Conservation (phyloP, 768 basidiomycete genomes). For the Amanita pseudoporphyria region DNA sequence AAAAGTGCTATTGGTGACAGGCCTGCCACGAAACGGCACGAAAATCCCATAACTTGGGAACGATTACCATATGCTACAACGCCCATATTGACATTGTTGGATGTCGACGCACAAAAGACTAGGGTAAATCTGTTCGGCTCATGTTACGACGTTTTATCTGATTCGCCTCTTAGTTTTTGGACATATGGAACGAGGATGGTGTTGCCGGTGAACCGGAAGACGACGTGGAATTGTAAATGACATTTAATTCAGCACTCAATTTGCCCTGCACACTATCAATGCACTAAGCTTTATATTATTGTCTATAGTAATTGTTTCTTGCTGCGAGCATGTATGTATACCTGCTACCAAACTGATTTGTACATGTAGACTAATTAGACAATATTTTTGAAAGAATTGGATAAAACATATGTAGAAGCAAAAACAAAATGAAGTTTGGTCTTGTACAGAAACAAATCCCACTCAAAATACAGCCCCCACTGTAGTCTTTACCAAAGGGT, state of each 20-base stretch:
- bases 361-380: too few species aligned
- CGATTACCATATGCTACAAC: constrained; percentile 57
- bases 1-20: constrained; percentile 87
- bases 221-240: constrained; percentile 20
- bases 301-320: neutral
- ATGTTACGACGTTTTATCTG: neutral
- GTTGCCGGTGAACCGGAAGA: constrained; percentile 57
- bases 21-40: constrained; percentile 54
- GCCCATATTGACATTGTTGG: constrained; percentile 52
- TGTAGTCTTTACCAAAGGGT: too few species aligned
- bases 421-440: too few species aligned
- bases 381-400: too few species aligned
- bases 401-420: too few species aligned
- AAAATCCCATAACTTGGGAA: constrained; percentile 60
- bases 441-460: too few species aligned
- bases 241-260: neutral
- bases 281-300: neutral
- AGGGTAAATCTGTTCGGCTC: constrained; percentile 36
- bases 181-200: constrained; percentile 79
- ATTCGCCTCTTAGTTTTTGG: constrained; percentile 43
- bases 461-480: too few species aligned
- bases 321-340: neutral
- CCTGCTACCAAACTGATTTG: too few species aligned
- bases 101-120: constrained; percentile 50
- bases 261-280: too few species aligned